Evolutionary conservation across 345 rosid genomes (phyloP).

Genomic region (Murraya koenigii): DNA sequence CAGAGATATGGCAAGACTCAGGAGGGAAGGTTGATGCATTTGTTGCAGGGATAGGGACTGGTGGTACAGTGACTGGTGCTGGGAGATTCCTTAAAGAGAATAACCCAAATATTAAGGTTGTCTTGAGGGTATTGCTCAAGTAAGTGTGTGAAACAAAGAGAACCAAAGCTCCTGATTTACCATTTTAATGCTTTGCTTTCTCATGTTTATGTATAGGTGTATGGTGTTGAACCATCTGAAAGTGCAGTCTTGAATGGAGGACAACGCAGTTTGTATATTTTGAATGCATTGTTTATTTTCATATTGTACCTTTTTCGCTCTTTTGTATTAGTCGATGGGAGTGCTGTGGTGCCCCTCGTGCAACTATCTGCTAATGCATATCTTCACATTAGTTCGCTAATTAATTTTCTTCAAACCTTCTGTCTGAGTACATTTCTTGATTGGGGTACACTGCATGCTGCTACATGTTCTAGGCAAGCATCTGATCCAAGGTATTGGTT

Average conservation of each 20-base stretch:
- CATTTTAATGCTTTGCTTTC: neutral
- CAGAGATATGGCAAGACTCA: constrained; percentile 39
- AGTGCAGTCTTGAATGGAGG: constrained; percentile 47
- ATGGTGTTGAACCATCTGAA: constrained; percentile 47
- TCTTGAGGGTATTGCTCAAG: neutral
- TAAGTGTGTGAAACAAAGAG: neutral
- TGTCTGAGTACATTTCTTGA: neutral
- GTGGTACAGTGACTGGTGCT: constrained; percentile 53
- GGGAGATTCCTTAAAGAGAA: constrained; percentile 71
- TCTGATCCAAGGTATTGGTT: constrained; percentile 59
- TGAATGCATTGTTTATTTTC: neutral
- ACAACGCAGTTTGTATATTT: constrained; percentile 21
- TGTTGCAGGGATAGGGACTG: constrained; percentile 50
- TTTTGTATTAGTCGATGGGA: neutral
- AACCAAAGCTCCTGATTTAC: neutral
- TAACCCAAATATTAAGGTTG: constrained; percentile 56
- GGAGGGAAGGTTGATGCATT: constrained; percentile 49
- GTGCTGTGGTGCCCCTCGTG: neutral
- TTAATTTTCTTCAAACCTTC: too few species aligned
- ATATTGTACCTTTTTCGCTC: neutral
- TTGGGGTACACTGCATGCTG: neutral
- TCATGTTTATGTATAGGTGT: constrained; percentile 21
- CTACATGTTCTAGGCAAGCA: constrained; percentile 39
- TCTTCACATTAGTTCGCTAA: neutral
- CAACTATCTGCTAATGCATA: neutral